Conservation (phyloP, 208 protist species). For the Trichomonas vaginalis region DNA sequence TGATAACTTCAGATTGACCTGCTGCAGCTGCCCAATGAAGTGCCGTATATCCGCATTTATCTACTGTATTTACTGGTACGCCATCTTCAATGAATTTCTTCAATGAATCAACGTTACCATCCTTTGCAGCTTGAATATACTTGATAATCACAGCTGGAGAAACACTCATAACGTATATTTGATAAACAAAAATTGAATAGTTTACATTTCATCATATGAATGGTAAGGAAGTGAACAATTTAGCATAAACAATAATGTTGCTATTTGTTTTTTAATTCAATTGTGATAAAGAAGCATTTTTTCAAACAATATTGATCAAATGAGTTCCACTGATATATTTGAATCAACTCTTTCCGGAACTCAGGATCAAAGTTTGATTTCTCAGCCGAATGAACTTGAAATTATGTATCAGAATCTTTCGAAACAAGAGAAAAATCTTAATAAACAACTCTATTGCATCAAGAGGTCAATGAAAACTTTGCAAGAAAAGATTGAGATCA, state of each 20-base stretch:
- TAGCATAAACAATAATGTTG: too few relatives aligned
- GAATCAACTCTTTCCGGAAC: not conserved
- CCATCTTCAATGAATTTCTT: conserved; percentile 7
- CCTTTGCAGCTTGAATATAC: conserved; percentile 17
- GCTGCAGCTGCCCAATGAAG: conserved; percentile 11
- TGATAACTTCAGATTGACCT: conserved; percentile 8
- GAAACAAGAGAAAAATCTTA: not conserved
- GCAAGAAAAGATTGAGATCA: not conserved
- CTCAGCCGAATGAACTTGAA: not conserved
- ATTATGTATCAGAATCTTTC: not conserved
- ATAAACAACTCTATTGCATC: not conserved
- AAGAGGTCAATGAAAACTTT: not conserved
- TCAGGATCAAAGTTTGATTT: too few relatives aligned
- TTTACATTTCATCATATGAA: too few relatives aligned
- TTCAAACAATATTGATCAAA: too few relatives aligned
- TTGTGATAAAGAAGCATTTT: too few relatives aligned
- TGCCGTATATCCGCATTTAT: not conserved
- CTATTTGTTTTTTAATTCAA: too few relatives aligned
- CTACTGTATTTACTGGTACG: not conserved
- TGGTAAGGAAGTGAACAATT: too few relatives aligned
- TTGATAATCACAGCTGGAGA: not conserved
- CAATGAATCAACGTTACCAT: not conserved
- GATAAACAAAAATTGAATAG: too few relatives aligned
- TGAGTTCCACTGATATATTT: too few relatives aligned
- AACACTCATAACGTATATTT: too few relatives aligned